phyloP scores from a whole-genome alignment of 2,329 filamentous ascomycete genomes.

The Zalaria obscura region DNA sequence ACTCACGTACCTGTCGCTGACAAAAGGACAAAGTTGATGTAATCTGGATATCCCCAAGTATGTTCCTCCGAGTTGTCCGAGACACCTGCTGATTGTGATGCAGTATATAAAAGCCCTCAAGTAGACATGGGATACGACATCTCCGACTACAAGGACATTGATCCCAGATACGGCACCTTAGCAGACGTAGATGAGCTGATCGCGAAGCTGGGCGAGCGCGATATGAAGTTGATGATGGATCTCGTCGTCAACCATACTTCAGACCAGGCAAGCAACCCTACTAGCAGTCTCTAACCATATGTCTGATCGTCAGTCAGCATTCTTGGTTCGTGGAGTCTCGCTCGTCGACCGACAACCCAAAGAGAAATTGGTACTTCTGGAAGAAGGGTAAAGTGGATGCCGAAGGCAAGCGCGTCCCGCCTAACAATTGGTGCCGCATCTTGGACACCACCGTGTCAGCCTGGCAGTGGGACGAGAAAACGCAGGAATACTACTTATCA shows the following conservation, averaged over 20 bases:
- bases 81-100: not conserved
- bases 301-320: slow-evolving; percentile 26
- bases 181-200: slow-evolving; percentile 49
- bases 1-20: too few species aligned
- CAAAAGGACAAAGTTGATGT: slow-evolving; percentile 33
- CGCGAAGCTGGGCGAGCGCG: slow-evolving; percentile 41
- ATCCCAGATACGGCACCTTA: slow-evolving; percentile 50
- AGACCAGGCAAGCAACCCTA: slow-evolving; percentile 18
- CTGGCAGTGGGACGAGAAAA: slow-evolving; percentile 57
- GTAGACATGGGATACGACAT: slow-evolving; percentile 57
- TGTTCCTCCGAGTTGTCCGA: not conserved
- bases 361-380: slow-evolving; percentile 57
- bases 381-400: slow-evolving; percentile 20
- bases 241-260: slow-evolving; percentile 65
- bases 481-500: slow-evolving; percentile 59
- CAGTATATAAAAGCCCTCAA: slow-evolving; percentile 47
- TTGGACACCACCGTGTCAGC: slow-evolving; percentile 31
- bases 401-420: slow-evolving; percentile 47
- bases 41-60: slow-evolving; percentile 51
- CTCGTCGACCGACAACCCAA: slow-evolving; percentile 45
- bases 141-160: slow-evolving; percentile 49
- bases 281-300: too few species aligned
- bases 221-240: slow-evolving; percentile 58
- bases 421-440: slow-evolving; percentile 58
- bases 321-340: slow-evolving; percentile 57